Evolutionary conservation across 306 rosid genomes (phyloP), one percentile per base, ranked within the genome.

Genomic region (Gynostemma pentaphyllum): DNA sequence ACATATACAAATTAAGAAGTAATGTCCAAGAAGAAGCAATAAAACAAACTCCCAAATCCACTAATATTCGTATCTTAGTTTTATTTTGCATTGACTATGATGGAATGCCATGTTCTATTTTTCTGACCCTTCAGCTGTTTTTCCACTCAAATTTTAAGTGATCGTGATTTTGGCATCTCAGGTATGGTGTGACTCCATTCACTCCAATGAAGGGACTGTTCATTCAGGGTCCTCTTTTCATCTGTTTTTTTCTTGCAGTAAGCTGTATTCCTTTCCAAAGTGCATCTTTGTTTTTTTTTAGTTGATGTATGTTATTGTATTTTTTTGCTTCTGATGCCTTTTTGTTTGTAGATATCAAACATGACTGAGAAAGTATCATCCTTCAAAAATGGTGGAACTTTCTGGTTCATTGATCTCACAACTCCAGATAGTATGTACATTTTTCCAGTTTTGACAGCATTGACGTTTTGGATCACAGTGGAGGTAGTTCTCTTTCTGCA

Each of bases 241-340:
- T 92, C 77, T 81, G 95, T 67, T 88, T 92, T 79, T 88, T 88
- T 74, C 82, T 88, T 41, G 99, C 95, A n/a, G 99, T 92, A 84
- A 88, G n/a, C n/a, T 81, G 59, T 71, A 68, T 57, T 70, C 70
- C 36, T 70, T 65, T 51, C n/a, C n/a, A 46, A 52, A 30, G 56
- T 15, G 36, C n/a, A n/a, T n/a, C n/a, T n/a, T n/a, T n/a, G n/a
- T n/a, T n/a, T n/a, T n/a, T n/a, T n/a, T n/a, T n/a, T n/a, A n/a
- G n/a, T n/a, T n/a, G n/a, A n/a, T n/a, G n/a, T n/a, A n/a, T n/a
- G n/a, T n/a, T n/a, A n/a, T n/a, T n/a, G n/a, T n/a, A n/a, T n/a
- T n/a, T n/a, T n/a, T n/a, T n/a, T n/a, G 16, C 15, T 28, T 18
- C n/a, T 9, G 5, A 4, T 53, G 49, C 10, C 10, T 62, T 73